phyloP scores from a whole-genome alignment of 345 rosid species.

The Garcia nutans region DNA sequence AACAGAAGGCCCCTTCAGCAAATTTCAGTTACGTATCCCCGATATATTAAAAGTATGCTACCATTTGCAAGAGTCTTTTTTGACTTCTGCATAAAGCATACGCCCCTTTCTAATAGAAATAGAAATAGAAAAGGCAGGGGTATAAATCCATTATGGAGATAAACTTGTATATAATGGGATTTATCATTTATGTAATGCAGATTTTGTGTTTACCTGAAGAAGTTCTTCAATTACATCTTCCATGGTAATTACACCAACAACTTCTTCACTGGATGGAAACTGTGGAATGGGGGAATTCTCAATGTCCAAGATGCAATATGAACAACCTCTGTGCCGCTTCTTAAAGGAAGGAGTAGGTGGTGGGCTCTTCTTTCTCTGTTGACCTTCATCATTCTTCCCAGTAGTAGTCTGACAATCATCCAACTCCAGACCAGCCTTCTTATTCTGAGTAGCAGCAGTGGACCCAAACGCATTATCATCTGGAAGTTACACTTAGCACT shows the following conservation, averaged over 20 bases:
- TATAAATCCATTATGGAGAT: not conserved
- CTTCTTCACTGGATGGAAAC: slow-evolving; percentile 66
- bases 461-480: slow-evolving; percentile 24
- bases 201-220: slow-evolving; percentile 63
- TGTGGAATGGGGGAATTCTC: slow-evolving; percentile 68
- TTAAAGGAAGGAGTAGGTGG: slow-evolving; percentile 61
- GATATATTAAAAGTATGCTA: not conserved
- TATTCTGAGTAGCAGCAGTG: slow-evolving; percentile 17
- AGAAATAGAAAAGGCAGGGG: not conserved
- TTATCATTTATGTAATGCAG: not conserved
- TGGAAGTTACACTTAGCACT: slow-evolving; percentile 15
- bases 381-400: slow-evolving; percentile 43
- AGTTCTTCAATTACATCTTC: slow-evolving; percentile 98
- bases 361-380: slow-evolving; percentile 45
- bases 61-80: not conserved
- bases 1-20: not conserved
- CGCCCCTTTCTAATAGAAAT: not conserved
- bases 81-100: not conserved
- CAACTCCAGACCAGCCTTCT: slow-evolving; percentile 36
- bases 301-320: slow-evolving; percentile 82
- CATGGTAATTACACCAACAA: slow-evolving; percentile 89
- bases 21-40: too few relatives aligned
- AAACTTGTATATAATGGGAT: too few relatives aligned
- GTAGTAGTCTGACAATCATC: slow-evolving; percentile 33
- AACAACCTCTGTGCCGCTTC: slow-evolving; percentile 87